Percentiles rank a stretch among this genome's conserved stretches.
Evolutionary conservation across 2,329 filamentous ascomycete species (phyloP).

Genomic region (Esteya vermicola): DNA sequence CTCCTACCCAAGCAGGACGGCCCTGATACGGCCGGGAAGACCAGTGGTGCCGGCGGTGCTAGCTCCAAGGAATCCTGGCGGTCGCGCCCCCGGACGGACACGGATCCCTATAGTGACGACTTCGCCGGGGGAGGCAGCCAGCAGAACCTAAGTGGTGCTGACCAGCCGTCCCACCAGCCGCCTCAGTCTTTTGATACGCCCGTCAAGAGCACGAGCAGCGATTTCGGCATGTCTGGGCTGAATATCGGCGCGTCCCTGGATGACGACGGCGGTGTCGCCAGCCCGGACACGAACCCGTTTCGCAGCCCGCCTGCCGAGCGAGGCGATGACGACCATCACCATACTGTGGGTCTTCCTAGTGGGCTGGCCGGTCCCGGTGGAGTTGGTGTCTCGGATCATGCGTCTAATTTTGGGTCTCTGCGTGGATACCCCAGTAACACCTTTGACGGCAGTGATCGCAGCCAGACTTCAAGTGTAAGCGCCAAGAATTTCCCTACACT

Average conservation of each 20-base stretch:
- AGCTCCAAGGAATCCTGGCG: slow-evolving; percentile 32
- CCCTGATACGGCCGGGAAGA: slow-evolving; percentile 5
- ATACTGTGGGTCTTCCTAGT: not conserved
- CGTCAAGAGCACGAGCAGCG: slow-evolving; percentile 36
- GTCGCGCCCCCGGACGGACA: slow-evolving; percentile 52
- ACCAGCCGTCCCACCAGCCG: slow-evolving; percentile 31
- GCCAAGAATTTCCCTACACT: slow-evolving; percentile 57
- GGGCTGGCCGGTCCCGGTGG: slow-evolving; percentile 24
- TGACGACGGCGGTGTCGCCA: slow-evolving; percentile 63
- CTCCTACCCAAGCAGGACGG: slow-evolving; percentile 42
- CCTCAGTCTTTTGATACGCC: slow-evolving; percentile 34
- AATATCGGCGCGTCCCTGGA: slow-evolving; percentile 43
- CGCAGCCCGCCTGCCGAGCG: slow-evolving; percentile 75
- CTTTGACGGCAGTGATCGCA: slow-evolving; percentile 70
- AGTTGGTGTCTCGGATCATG: slow-evolving; percentile 23
- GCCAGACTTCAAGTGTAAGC: slow-evolving; percentile 80
- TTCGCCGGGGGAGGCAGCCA: slow-evolving; percentile 31
- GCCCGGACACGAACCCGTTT: slow-evolving; percentile 92
- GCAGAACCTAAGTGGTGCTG: not conserved
- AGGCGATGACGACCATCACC: slow-evolving; percentile 30
- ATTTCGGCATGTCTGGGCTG: slow-evolving; percentile 49
- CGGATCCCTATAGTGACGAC: slow-evolving; percentile 60
- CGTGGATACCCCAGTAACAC: slow-evolving; percentile 30
- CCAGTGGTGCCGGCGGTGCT: not conserved
- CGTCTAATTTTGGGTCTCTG: slow-evolving; percentile 37